These are phyloP conservation scores for Thermothelomyces thermophilus DNA, from an alignment of 2,329 filamentous ascomycete species.

Conservation along the genomic window DNA sequence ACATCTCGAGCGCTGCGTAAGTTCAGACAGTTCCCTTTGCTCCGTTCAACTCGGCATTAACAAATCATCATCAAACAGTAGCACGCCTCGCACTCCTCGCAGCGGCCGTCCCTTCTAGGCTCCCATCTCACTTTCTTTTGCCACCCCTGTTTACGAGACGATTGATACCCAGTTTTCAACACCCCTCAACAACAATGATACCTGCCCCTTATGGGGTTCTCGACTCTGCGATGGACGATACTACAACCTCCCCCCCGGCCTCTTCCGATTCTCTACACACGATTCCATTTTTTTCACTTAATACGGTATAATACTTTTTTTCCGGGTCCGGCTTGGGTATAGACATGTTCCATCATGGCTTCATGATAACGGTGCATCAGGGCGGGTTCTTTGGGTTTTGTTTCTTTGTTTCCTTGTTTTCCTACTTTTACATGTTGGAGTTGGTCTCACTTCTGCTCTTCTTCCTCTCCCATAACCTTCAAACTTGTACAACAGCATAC, in stretches of 20 bases:
- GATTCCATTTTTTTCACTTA: conserved; percentile 4
- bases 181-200: conserved; percentile 16
- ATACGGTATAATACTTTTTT: conserved; percentile 10
- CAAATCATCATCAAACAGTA: conserved; percentile 25
- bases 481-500: conserved; percentile 19
- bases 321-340: conserved; percentile 14
- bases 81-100: conserved; percentile 39
- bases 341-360: conserved; percentile 17
- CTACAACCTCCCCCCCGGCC: conserved; percentile 8
- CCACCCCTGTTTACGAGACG: background rate
- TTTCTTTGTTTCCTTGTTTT: conserved; percentile 1
- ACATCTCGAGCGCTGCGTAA: conserved; percentile 53
- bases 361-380: conserved; percentile 13
- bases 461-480: conserved; percentile 4
- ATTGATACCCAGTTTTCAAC: conserved; percentile 13
- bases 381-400: conserved; percentile 3
- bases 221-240: conserved; percentile 22
- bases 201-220: conserved; percentile 12
- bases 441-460: conserved; percentile 11
- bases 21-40: conserved; percentile 27
- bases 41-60: background rate
- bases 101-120: conserved; percentile 39
- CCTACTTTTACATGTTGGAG: conserved; percentile 6
- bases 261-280: conserved; percentile 13
- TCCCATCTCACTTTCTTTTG: conserved; percentile 4